Base-by-base conservation (phyloP, 2,329 filamentous ascomycete genomes). In the Dactylellina sp. region DNA sequence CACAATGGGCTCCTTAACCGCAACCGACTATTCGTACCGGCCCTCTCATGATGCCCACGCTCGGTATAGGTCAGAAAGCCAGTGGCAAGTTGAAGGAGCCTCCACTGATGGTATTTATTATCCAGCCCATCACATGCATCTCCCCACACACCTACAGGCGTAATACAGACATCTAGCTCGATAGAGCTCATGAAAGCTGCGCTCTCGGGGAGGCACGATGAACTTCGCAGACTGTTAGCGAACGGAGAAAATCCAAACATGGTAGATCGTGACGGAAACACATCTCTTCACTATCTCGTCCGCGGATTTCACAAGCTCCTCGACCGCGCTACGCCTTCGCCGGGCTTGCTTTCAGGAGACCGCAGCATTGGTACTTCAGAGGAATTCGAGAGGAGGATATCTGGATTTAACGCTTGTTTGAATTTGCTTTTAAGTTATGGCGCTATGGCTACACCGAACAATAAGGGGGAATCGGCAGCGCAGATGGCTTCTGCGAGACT, bases 41-140 rank as follows among this genome's bases (percentile, higher is more conserved):
- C 32, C 61, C 37, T 49, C 68, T 24, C 50, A 72, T 72, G 68
- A 72, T 55, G 20, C 59, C 68, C 68, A 74, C 56, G 61, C 70
- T 56, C 70, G 70, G 61, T 74, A 74, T 66, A 74, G 70, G 70
- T 74, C 70, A 74, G 70, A 74, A 56, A 74, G 70, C 70, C 70
- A 74, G 70, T 74, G 70, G 70, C 55, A 61, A 46, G 57, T 66
- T 74, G 70, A 74, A 56, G 70, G 56, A 74, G 39, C 61, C 61
- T 50, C 70, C 20, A 74, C 70, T 74, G 70, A 74, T 74, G 70
- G 70, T 66, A 61, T 74, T 56, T 74, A 74, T 66, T 74, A 74
- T 66, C 42, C 70, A 74, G 70, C 70, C 70, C 70, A 72, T 65
- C 68, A 74, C 39, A 55, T 66, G 44, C 50, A 66, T 44, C 70